Evolutionary conservation across 768 basidiomycete species (phyloP), one percentile per base, ranked within the genome.

Genomic region (Scleroderma citrinum): DNA sequence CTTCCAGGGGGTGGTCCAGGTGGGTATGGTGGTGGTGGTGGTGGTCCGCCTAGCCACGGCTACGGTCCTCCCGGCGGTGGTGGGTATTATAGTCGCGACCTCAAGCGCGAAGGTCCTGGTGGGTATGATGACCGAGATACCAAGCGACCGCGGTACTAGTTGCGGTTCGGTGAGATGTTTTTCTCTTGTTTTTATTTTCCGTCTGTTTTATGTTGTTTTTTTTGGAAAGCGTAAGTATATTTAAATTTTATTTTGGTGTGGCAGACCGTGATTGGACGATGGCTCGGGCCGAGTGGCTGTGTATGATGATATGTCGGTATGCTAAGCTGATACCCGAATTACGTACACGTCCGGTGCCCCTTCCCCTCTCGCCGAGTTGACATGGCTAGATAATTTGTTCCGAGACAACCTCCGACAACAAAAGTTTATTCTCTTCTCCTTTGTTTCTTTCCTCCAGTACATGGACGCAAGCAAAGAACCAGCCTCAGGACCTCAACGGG

Each of bases 111-210:
- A 62, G 81, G 78, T 57, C 76, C 83, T 46, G 82, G 83, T 71
- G 83, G 83, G 67, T 87, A 77, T 67, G 88, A 91, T 62, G 88
- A 91, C 67, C 79, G 88, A 56, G 88, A 90, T 56, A 59, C 75
- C 30, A 92, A 92, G 70, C 84, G 89, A 62, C 82, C 85, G 60
- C 80, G 89, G 62, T 89, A 87, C 69, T 91, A 80, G 76, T 56
- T 60, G 66, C 60, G 64, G 63, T 66, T 58, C 62, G 61, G 63
- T 64, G 63, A 59, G 61, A 69, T 56, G 60, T 57, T 46, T 49
- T 52, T 56, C 52, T 55, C 53, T 64, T 45, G 41, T 61, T 59
- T 49, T 50, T 61, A 21, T 23, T 41, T 16, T 43, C 20, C 38
- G 7, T 35, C 21, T 24, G 52, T 59, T 62, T 52, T 51, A 35